A percentile compares a stretch with the other conserved stretches of the same genome.
Conservation (phyloP, 225 moss, liverwort and hornwort genomes). For the Pseudisothecium myosuroides region DNA sequence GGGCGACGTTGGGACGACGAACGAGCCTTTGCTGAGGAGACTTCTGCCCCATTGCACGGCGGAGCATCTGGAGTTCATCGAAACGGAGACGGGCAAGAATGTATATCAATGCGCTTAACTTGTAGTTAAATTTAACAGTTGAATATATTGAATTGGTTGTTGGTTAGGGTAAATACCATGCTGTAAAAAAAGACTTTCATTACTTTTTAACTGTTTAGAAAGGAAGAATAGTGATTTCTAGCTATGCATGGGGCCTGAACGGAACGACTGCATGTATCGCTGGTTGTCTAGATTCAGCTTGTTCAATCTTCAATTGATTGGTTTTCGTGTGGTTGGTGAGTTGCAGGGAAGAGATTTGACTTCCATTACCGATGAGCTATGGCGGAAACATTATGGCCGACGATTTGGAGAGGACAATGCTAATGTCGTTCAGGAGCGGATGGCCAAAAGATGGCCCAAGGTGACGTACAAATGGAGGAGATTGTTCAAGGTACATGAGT, state of each 20-base stretch:
- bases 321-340: not conserved
- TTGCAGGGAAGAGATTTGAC: not conserved
- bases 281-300: no score
- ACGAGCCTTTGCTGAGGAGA: not conserved
- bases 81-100: not conserved
- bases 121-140: not conserved
- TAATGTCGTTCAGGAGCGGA: not conserved
- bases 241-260: no score
- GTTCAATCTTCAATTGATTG: not conserved
- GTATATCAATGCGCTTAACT: not conserved
- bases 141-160: no score
- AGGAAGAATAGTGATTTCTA: not conserved
- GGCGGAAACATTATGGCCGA: not conserved
- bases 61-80: not conserved
- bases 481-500: not conserved
- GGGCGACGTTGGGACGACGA: not conserved
- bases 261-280: no score
- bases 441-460: not conserved
- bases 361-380: not conserved
- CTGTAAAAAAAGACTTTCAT: no score
- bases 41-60: not conserved
- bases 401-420: not conserved
- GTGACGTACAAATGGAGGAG: not conserved
- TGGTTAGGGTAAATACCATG: no score
- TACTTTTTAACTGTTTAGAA: not conserved